phyloP scores from a whole-genome alignment of 345 rosid species.

The Murraya paniculata region DNA sequence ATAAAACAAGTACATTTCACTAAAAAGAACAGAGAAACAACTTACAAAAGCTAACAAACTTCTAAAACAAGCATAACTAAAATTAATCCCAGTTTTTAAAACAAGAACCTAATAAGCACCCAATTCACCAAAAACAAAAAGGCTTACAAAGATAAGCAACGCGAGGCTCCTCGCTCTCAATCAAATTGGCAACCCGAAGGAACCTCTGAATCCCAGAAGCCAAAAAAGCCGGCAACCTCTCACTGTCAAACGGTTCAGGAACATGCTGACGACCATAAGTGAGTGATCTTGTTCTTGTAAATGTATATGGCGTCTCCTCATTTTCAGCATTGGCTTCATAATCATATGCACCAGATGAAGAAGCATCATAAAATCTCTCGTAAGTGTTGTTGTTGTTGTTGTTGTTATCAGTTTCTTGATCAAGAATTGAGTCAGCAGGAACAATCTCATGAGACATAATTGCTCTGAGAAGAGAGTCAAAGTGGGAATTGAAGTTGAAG shows the following conservation, averaged over 20 bases:
- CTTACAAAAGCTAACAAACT: background rate
- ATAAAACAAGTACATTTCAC: background rate
- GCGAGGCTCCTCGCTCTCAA: conserved; percentile 69
- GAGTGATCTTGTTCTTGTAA: conserved; percentile 35
- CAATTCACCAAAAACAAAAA: background rate
- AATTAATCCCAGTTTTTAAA: background rate
- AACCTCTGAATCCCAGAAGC: conserved; percentile 74
- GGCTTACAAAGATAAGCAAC: conserved; percentile 74
- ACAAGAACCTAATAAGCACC: background rate
- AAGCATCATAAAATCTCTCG: conserved; percentile 18
- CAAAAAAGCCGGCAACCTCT: conserved; percentile 75
- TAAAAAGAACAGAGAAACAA: background rate
- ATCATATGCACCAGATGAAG: conserved; percentile 9
- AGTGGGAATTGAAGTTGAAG: conserved; percentile 1
- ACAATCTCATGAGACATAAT: conserved; percentile 68
- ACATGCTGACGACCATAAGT: conserved; percentile 30
- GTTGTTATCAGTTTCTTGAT: conserved; percentile 16
- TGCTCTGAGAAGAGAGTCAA: background rate
- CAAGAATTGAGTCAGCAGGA: conserved; percentile 48
- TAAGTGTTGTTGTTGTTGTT: background rate
- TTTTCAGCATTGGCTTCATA: conserved; percentile 9
- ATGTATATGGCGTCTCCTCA: conserved; percentile 19
- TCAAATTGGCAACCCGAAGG: conserved; percentile 82
- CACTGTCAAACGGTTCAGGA: conserved; percentile 81
- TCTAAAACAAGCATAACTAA: background rate